Evolutionary conservation across 2,329 filamentous ascomycete genomes (phyloP).

Genomic region (Xylariaceae sp.): DNA sequence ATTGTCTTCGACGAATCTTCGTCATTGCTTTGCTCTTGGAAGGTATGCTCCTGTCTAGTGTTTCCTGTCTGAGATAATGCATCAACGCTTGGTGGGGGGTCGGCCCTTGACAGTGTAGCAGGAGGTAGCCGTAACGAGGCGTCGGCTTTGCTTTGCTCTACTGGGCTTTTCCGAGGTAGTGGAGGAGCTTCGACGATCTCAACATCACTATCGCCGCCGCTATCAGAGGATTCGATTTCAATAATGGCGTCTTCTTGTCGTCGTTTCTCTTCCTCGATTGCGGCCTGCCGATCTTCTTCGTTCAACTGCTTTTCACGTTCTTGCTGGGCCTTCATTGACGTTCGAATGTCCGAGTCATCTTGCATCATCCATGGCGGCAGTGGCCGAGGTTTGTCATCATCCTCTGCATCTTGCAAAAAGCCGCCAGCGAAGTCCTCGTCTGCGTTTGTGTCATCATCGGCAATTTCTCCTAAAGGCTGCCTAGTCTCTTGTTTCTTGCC

Average conservation of each 20-base stretch:
- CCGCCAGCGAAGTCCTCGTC: constrained; percentile 45
- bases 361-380: constrained; percentile 76
- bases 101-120: constrained; percentile 31
- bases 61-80: constrained; percentile 18
- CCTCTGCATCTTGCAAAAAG: constrained; percentile 42
- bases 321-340: constrained; percentile 65
- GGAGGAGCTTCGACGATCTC: constrained; percentile 62
- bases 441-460: constrained; percentile 7
- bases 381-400: constrained; percentile 59
- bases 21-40: constrained; percentile 25
- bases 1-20: background rate
- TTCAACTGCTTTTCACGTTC: constrained; percentile 66
- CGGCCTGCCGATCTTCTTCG: constrained; percentile 65
- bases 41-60: constrained; percentile 22
- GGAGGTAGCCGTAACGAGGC: constrained; percentile 25
- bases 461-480: constrained; percentile 30
- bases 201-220: constrained; percentile 58
- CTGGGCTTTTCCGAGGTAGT: constrained; percentile 40
- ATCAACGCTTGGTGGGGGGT: constrained; percentile 29
- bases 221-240: constrained; percentile 67
- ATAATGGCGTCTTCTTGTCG: constrained; percentile 60
- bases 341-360: constrained; percentile 69
- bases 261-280: constrained; percentile 59
- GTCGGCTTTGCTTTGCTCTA: constrained; percentile 18
- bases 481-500: constrained; percentile 47